Percentiles rank a stretch among this genome's conserved stretches.
These are phyloP conservation scores for Melanopsichium pennsylvanicum DNA, from an alignment of 1,284 basidiomycete species.

Conservation along the genomic window DNA sequence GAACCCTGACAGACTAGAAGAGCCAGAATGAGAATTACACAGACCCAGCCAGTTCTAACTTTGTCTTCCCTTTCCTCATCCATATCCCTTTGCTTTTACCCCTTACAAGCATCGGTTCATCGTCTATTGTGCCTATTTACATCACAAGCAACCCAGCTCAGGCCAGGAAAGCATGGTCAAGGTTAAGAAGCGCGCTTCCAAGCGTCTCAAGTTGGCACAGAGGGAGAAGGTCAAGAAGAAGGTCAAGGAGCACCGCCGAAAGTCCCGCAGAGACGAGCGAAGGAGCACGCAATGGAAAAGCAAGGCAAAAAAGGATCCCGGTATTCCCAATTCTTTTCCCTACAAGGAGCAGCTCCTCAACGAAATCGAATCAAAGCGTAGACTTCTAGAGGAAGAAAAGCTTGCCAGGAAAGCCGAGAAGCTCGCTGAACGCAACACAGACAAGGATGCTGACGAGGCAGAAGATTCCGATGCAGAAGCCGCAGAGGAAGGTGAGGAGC, in stretches of 20 bases:
- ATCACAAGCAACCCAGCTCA: background rate
- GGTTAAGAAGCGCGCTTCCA: slow-evolving; percentile 59
- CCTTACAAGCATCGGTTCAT: slow-evolving; percentile 1
- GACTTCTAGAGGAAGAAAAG: slow-evolving; percentile 44
- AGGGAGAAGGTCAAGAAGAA: slow-evolving; percentile 63
- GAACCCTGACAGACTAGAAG: slow-evolving; percentile 4
- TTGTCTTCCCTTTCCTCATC: background rate
- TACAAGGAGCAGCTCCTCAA: slow-evolving; percentile 96
- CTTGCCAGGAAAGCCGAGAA: slow-evolving; percentile 36
- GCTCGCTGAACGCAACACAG: slow-evolving; percentile 32
- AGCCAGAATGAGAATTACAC: background rate
- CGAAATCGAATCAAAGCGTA: slow-evolving; percentile 70
- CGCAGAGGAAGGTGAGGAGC: slow-evolving; percentile 33
- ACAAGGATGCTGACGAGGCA: slow-evolving; percentile 8
- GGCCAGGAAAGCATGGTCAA: slow-evolving; percentile 39
- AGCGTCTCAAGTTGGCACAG: slow-evolving; percentile 59
- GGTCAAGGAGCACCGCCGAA: slow-evolving; percentile 63
- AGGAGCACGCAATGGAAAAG: slow-evolving; percentile 83
- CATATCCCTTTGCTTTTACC: slow-evolving; percentile 3
- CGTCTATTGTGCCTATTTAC: background rate
- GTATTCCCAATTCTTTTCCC: slow-evolving; percentile 95
- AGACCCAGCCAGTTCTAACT: background rate
- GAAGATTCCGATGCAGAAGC: slow-evolving; percentile 21
- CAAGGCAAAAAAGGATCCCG: slow-evolving; percentile 80
- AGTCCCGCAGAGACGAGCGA: slow-evolving; percentile 74